phyloP scores from a whole-genome alignment of 805 yeast genomes.

The Sugiyamaella lignohabitans region DNA sequence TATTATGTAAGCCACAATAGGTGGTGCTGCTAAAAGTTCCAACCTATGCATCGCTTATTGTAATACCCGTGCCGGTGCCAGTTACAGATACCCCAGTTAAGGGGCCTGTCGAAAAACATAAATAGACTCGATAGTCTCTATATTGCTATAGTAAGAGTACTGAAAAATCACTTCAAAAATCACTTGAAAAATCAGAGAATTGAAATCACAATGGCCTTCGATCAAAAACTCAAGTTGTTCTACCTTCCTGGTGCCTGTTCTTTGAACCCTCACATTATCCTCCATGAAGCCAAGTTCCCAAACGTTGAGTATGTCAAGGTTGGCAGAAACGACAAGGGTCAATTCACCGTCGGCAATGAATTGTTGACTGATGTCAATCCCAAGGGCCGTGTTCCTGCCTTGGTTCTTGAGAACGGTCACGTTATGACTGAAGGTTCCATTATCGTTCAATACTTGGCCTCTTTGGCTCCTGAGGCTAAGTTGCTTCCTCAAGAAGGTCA shows the following conservation, averaged over 20 bases:
- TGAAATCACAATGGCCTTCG: too few species aligned
- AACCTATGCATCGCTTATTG: too few species aligned
- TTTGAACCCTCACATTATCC: constrained; percentile 10
- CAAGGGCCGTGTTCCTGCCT: constrained; percentile 15
- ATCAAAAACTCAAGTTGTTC: constrained; percentile 6
- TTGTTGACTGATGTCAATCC: constrained; percentile 10
- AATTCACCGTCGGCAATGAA: constrained; percentile 9
- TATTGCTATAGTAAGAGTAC: too few species aligned
- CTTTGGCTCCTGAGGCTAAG: constrained; percentile 6
- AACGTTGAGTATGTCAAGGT: constrained; percentile 5
- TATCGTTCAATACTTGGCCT: constrained; percentile 9
- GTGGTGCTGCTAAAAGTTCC: too few species aligned
- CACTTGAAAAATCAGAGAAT: too few species aligned
- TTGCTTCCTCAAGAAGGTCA: background rate
- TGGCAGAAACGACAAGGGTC: constrained; percentile 1
- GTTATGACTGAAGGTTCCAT: constrained; percentile 12
- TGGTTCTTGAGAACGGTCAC: constrained; percentile 12
- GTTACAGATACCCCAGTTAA: too few species aligned
- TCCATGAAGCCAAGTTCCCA: constrained; percentile 7
- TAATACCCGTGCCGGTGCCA: too few species aligned
- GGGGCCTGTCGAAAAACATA: too few species aligned
- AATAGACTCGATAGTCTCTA: too few species aligned
- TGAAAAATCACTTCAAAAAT: too few species aligned
- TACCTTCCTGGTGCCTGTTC: constrained; percentile 13
- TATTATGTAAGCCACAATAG: too few species aligned